Conservation (phyloP, 768 basidiomycete species). For the Psilocybe subaeruginosa region DNA sequence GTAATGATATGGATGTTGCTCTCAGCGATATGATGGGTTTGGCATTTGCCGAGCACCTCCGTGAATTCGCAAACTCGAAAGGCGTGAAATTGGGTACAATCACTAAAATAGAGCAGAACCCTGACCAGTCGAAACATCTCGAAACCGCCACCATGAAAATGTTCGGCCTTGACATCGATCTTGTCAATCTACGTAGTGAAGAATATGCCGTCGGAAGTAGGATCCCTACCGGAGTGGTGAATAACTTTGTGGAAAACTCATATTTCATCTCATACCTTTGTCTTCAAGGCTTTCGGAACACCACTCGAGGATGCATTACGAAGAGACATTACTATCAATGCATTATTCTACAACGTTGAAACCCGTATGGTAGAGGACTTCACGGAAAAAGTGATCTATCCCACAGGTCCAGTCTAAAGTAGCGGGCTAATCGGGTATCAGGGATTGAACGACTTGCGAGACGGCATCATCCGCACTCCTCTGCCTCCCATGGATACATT, state of each 20-base stretch:
- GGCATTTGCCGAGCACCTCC: slow-evolving; percentile 82
- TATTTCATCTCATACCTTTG: neutral
- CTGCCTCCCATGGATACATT: slow-evolving; percentile 88
- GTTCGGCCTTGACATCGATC: slow-evolving; percentile 83
- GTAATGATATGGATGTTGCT: slow-evolving; percentile 94
- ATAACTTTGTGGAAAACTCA: slow-evolving; percentile 27
- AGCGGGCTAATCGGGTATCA: slow-evolving; percentile 29
- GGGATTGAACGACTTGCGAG: slow-evolving; percentile 84
- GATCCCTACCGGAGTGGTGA: slow-evolving; percentile 86
- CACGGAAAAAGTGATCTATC: slow-evolving; percentile 65
- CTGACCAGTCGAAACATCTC: slow-evolving; percentile 96
- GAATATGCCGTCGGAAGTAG: slow-evolving; percentile 87
- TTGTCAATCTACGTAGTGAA: slow-evolving; percentile 93
- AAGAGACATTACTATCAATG: slow-evolving; percentile 93
- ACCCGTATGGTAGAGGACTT: slow-evolving; percentile 83
- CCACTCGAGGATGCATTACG: slow-evolving; percentile 89
- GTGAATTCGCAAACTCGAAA: slow-evolving; percentile 57
- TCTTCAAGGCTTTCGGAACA: slow-evolving; percentile 81
- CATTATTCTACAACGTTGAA: slow-evolving; percentile 96
- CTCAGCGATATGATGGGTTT: slow-evolving; percentile 89
- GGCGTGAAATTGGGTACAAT: slow-evolving; percentile 60
- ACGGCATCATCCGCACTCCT: slow-evolving; percentile 86
- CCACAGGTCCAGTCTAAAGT: neutral
- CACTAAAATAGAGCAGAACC: slow-evolving; percentile 88
- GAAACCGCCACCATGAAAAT: slow-evolving; percentile 91